Evolutionary conservation across 2,329 filamentous ascomycete genomes (phyloP), one percentile per base, ranked within the genome.

Genomic region (Botrytis paeoniae): DNA sequence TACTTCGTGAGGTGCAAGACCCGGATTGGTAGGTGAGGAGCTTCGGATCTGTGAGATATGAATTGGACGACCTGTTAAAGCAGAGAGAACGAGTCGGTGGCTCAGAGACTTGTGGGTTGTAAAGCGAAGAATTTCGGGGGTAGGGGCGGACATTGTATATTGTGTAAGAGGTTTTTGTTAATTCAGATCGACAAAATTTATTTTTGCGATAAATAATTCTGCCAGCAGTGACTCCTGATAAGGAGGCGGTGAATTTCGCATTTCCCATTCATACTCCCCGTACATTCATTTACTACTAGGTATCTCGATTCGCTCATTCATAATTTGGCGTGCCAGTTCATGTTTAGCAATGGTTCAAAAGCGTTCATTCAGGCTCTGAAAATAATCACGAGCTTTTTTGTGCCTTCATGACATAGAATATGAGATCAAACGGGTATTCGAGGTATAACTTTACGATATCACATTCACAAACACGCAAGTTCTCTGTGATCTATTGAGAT

Each of bases 41-140:
- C 93, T 90, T 80, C 96, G 93, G 84, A 99, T 98, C 83, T 96
- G 92, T 70, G 95, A 96, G 81, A 99, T 95, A 83, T 95, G 94
- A 72, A 98, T 85, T 3, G 96, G 91, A 54, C 92, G 90, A 78
- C 96, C 96, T 75, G 95, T 97, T 75, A 99, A 89, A 3, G 96
- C 98, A 32, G 96, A 90, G 71, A 99, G 90, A 62, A 97, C 89
- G 62, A 99, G 90, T 70, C 96, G 93, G 78, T 94, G 91, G 51
- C 93, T 87, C 75, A 99, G 91, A 77, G 92, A 90, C 78, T 92
- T 91, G 82, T 97, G 94, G 78, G 93, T 91, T 69, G 93, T 95
- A 82, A 99, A 95, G 77, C 90, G 90, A 73, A 97, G 82, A 79
- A 86, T 89, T 76, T 81, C 80, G 66, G 79, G 79, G n/a, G 75